These are phyloP conservation scores for Tetrastigma voinierianum DNA, from an alignment of 164 flowering plant genomes.

Conservation along the genomic window DNA sequence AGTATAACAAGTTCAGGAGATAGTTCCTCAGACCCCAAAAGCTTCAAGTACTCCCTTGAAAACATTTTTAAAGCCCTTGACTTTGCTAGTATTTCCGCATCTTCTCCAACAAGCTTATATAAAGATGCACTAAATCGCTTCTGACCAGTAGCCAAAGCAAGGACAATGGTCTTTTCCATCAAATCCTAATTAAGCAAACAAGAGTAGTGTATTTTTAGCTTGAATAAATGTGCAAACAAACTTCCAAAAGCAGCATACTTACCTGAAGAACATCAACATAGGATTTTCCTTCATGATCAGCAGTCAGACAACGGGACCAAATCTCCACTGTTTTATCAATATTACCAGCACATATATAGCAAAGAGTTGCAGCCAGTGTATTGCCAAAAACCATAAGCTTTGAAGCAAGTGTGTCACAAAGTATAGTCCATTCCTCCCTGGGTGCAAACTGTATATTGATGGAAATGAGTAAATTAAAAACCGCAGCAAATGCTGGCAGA, in stretches of 20 bases:
- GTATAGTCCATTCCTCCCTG: constrained; percentile 72
- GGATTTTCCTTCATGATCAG: constrained; percentile 62
- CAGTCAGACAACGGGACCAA: constrained; percentile 73
- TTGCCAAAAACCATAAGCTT: constrained; percentile 67
- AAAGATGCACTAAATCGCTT: constrained; percentile 76
- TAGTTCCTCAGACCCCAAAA: constrained; percentile 74
- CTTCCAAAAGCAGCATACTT: constrained; percentile 10
- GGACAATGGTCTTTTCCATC: constrained; percentile 95
- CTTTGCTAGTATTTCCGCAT: constrained; percentile 94
- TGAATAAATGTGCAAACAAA: neutral
- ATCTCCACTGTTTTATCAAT: constrained; percentile 92
- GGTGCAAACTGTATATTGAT: constrained; percentile 68
- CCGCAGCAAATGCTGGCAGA: neutral
- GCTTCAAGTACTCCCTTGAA: constrained; percentile 87
- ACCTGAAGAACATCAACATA: constrained; percentile 95
- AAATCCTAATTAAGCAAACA: constrained; percentile 53
- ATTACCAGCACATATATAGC: constrained; percentile 94
- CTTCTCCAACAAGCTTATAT: constrained; percentile 87
- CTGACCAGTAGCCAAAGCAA: constrained; percentile 89
- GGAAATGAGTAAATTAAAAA: neutral
- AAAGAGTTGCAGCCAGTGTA: constrained; percentile 90
- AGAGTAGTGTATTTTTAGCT: constrained; percentile 1
- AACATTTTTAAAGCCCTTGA: constrained; percentile 87
- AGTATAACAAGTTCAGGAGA: constrained; percentile 83
- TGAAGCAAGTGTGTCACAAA: constrained; percentile 90